phyloP scores from a whole-genome alignment of 1,284 basidiomycete species.

The Vanrija sp. region DNA sequence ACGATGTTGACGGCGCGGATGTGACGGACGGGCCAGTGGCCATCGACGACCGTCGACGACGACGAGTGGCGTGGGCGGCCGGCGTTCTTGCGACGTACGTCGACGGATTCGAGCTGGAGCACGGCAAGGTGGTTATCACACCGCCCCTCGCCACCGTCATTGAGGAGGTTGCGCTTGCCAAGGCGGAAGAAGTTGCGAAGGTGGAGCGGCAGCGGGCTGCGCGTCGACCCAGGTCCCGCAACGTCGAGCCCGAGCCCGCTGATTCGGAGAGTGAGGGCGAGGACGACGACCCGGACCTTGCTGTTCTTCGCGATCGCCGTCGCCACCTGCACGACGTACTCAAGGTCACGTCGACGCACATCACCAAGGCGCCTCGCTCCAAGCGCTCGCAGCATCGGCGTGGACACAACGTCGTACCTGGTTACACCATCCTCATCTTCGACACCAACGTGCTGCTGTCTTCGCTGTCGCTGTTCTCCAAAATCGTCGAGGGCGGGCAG shows the following conservation, averaged over 20 bases:
- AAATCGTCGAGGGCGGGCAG: conserved; percentile 70
- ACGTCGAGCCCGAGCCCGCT: conserved; percentile 56
- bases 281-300: conserved; percentile 67
- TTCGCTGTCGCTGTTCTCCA: conserved; percentile 65
- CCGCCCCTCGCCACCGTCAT: conserved; percentile 68
- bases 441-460: conserved; percentile 93
- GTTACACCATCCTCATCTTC: conserved; percentile 84
- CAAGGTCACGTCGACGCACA: conserved; percentile 8
- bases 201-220: conserved; percentile 11
- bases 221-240: conserved; percentile 47
- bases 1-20: conserved; percentile 57
- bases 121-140: conserved; percentile 54
- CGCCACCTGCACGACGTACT: conserved; percentile 49
- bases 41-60: conserved; percentile 59
- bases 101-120: conserved; percentile 68
- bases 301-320: conserved; percentile 60
- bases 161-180: conserved; percentile 63
- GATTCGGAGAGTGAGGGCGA: conserved; percentile 58
- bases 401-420: conserved; percentile 59
- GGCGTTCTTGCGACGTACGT: conserved; percentile 67
- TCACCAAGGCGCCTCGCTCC: neutral
- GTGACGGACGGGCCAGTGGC: conserved; percentile 48
- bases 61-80: conserved; percentile 67
- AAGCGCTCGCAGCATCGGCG: neutral
- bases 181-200: conserved; percentile 25